phyloP scores from a whole-genome alignment of 768 basidiomycete genomes.

The Leccinum truebloodii region DNA sequence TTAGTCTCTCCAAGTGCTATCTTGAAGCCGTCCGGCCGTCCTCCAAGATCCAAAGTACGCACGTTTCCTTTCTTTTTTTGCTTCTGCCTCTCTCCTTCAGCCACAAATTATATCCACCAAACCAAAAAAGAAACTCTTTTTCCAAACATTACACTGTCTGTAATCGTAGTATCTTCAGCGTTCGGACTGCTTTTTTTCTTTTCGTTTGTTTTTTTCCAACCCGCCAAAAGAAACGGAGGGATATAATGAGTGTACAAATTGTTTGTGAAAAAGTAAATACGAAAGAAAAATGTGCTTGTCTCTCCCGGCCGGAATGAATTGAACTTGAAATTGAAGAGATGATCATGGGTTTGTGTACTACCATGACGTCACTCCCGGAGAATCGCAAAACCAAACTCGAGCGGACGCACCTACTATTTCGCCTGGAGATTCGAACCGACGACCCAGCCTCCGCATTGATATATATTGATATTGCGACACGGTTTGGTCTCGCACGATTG shows the following conservation, averaged over 20 bases:
- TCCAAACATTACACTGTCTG: conserved; percentile 25
- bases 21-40: neutral
- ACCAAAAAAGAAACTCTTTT: conserved; percentile 18
- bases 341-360: no score
- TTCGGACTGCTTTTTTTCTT: conserved; percentile 15
- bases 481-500: no score
- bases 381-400: no score
- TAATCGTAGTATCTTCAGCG: conserved; percentile 27
- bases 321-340: no score
- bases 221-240: conserved; percentile 28
- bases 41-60: neutral
- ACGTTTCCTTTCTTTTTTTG: neutral
- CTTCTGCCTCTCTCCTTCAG: conserved; percentile 8
- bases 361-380: no score
- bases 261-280: neutral
- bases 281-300: neutral
- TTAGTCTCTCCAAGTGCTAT: neutral
- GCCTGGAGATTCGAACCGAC: no score
- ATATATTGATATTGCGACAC: no score
- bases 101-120: conserved; percentile 21
- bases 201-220: conserved; percentile 9
- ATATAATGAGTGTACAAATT: conserved; percentile 30
- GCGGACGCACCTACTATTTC: no score
- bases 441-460: no score
- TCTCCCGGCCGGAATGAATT: no score